Base-by-base conservation (phyloP, 2,329 filamentous ascomycete species). In the Magnaporthiopsis poae region DNA sequence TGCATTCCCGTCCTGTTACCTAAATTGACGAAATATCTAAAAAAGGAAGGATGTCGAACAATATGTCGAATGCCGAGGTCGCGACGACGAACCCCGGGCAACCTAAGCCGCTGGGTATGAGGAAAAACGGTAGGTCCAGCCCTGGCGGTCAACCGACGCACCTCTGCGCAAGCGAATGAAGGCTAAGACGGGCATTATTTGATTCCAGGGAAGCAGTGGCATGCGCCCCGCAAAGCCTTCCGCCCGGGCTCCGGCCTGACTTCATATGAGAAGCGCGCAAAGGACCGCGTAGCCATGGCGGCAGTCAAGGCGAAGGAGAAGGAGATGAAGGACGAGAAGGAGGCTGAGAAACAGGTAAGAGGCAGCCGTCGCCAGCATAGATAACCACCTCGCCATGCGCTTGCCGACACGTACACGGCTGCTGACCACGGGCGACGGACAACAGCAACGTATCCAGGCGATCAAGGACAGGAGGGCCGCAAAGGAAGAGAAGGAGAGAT, bases 291-390 rank as follows among this genome's bases (percentile, higher is more conserved):
- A 69, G 84, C 88, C 9, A 84, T 88, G 72, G 84, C 86, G 15
- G 87, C 91, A n/a, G 86, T 90, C 72, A 98, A 97, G 80, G 91
- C 92, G 52, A 92, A 92, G 74, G 95, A 98, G 80, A 93, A 91
- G 78, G 92, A 97, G 77, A 87, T 99, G 87, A 96, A 94, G 81
- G 91, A 92, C 0, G 95, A 97, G 80, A 97, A 96, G 79, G 92
- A 96, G 75, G 86, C 89, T n/a, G 89, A 90, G 77, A 85, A 92
- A 79, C 83, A 94, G 83, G 92, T 95, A 78, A 69, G 84, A 69
- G 62, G 59, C 46, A 56, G 8, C 21, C n/a, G 46, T 11, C 8
- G 46, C n/a, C 7, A 5, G 46, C 18, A 56, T 5, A 56, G 46
- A 56, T 1, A 5, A 56, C 18, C 46, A 56, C 59, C 61, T 60